phyloP scores from a whole-genome alignment of 805 yeast genomes.

The Candida boleticola region DNA sequence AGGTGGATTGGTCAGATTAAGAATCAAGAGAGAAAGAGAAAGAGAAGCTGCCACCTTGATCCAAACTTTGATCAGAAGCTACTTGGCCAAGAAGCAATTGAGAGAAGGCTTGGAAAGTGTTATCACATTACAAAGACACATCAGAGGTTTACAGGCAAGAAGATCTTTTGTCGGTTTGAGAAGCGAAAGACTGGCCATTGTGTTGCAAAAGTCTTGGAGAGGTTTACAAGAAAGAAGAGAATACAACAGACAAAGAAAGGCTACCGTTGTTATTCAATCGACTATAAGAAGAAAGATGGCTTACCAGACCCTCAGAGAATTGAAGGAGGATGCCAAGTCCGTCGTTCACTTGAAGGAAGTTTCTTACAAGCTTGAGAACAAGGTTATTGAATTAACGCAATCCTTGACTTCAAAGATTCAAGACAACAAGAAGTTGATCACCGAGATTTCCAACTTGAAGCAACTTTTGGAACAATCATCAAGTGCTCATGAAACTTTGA shows the following conservation, averaged over 20 bases:
- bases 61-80: slow-evolving; percentile 67
- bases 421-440: slow-evolving; percentile 72
- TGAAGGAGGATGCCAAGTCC: slow-evolving; percentile 88
- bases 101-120: slow-evolving; percentile 35
- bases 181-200: slow-evolving; percentile 61
- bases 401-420: slow-evolving; percentile 73
- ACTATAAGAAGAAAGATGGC: slow-evolving; percentile 78
- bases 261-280: slow-evolving; percentile 74
- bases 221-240: slow-evolving; percentile 59
- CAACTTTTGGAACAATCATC: slow-evolving; percentile 51
- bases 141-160: slow-evolving; percentile 57
- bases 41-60: slow-evolving; percentile 61
- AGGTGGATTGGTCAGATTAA: slow-evolving; percentile 58
- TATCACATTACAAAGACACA: slow-evolving; percentile 43
- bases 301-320: slow-evolving; percentile 52
- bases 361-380: slow-evolving; percentile 90
- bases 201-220: slow-evolving; percentile 73
- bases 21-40: slow-evolving; percentile 55
- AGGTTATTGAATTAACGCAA: slow-evolving; percentile 94
- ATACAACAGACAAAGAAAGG: slow-evolving; percentile 45
- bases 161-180: slow-evolving; percentile 47
- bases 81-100: slow-evolving; percentile 42
- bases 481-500: slow-evolving; percentile 51
- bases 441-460: slow-evolving; percentile 52
- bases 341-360: slow-evolving; percentile 88